phyloP scores from a whole-genome alignment of 1,284 basidiomycete genomes.

The Leccinum griseonigrum region DNA sequence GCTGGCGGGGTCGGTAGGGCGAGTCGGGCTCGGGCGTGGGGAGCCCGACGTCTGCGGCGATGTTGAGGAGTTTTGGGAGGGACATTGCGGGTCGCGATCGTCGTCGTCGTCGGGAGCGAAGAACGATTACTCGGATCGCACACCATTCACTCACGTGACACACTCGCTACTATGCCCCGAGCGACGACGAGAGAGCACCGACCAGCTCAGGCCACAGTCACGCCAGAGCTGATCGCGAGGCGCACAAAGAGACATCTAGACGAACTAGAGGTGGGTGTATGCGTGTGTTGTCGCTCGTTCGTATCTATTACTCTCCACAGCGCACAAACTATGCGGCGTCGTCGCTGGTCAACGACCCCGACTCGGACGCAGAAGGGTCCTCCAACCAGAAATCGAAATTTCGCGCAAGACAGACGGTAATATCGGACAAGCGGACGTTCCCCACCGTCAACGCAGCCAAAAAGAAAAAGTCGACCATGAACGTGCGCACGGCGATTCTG shows the following conservation, averaged over 20 bases:
- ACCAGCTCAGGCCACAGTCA: slow-evolving; percentile 35
- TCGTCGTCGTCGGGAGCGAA: background rate
- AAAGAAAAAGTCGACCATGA: slow-evolving; percentile 80
- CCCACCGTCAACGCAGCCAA: slow-evolving; percentile 33
- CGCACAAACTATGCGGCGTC: slow-evolving; percentile 74
- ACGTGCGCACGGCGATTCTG: slow-evolving; percentile 70
- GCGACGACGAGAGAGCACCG: slow-evolving; percentile 43
- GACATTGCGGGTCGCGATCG: slow-evolving; percentile 17
- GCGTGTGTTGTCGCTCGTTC: background rate
- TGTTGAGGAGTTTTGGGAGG: slow-evolving; percentile 23
- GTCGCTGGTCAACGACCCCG: slow-evolving; percentile 42
- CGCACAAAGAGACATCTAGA: slow-evolving; percentile 74
- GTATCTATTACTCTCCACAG: slow-evolving; percentile 35
- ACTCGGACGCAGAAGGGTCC: slow-evolving; percentile 36
- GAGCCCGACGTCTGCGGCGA: slow-evolving; percentile 38
- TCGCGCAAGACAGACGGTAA: slow-evolving; percentile 61
- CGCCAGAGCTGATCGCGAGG: slow-evolving; percentile 67
- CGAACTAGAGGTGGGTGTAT: slow-evolving; percentile 65
- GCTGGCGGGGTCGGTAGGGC: slow-evolving; percentile 59
- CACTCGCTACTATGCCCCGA: slow-evolving; percentile 19
- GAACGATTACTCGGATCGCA: background rate
- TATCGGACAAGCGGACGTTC: slow-evolving; percentile 67
- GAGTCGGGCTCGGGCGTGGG: slow-evolving; percentile 80
- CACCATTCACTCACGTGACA: slow-evolving; percentile 20
- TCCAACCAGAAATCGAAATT: slow-evolving; percentile 46